Evolutionary conservation across 164 flowering plant genomes (phyloP).

Genomic region (Vitis riparia): DNA sequence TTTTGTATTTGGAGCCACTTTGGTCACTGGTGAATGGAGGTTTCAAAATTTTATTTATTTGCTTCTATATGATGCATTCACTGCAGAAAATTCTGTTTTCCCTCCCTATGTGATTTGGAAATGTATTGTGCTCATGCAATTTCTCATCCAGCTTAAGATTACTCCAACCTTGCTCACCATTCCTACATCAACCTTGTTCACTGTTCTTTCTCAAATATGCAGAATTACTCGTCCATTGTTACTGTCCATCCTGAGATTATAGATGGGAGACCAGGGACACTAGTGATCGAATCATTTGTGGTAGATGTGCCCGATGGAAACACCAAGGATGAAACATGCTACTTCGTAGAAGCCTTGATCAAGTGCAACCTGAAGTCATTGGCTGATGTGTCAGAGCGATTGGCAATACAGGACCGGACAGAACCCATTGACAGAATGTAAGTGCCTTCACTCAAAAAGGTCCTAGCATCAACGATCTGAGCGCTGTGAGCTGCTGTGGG

Average conservation of each 20-base stretch:
- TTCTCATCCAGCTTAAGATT: too few relatives aligned
- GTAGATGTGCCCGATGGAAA: conserved; percentile 34
- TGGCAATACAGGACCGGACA: conserved; percentile 24
- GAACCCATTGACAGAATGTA: conserved; percentile 11
- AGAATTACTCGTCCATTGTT: conserved; percentile 25
- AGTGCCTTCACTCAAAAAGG: too few relatives aligned
- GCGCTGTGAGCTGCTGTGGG: too few relatives aligned
- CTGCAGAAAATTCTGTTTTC: too few relatives aligned
- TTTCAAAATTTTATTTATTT: too few relatives aligned
- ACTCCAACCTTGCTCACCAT: background rate
- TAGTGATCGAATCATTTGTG: conserved; percentile 31
- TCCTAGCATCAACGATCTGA: too few relatives aligned
- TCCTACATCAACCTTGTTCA: too few relatives aligned
- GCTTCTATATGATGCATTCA: too few relatives aligned
- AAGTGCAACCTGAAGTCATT: conserved; percentile 25
- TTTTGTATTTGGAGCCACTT: too few relatives aligned
- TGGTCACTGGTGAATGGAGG: too few relatives aligned
- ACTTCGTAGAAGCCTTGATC: conserved; percentile 25
- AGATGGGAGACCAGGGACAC: conserved; percentile 28
- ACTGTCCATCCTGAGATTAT: conserved; percentile 25
- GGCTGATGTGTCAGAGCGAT: conserved; percentile 24
- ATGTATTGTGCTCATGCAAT: background rate
- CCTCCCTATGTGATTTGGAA: too few relatives aligned
- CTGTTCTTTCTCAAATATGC: background rate
- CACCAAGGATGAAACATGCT: conserved; percentile 30